These are phyloP conservation scores for Allantophomopsis lycopodina DNA, from an alignment of 2,329 filamentous ascomycete genomes.

Conservation along the genomic window DNA sequence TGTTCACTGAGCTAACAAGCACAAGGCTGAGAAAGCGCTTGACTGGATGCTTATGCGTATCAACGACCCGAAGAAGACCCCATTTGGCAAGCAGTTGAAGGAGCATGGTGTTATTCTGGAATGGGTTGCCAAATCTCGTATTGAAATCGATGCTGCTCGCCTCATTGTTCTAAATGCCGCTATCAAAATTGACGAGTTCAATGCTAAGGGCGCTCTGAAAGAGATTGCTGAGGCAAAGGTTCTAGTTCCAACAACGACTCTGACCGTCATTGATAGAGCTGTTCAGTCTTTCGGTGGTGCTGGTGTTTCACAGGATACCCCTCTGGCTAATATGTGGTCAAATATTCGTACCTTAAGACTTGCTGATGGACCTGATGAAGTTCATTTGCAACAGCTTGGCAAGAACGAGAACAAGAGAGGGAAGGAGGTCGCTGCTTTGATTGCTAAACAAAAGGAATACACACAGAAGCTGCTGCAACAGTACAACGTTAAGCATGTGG, in stretches of 20 bases:
- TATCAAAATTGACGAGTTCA: constrained; percentile 80
- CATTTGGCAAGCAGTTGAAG: constrained; percentile 76
- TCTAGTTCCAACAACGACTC: constrained; percentile 66
- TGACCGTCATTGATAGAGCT: constrained; percentile 85
- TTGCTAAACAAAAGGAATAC: constrained; percentile 50
- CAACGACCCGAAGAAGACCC: constrained; percentile 82
- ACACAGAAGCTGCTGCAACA: constrained; percentile 51
- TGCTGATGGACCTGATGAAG: constrained; percentile 93
- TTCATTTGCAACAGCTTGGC: constrained; percentile 73
- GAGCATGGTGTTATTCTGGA: constrained; percentile 92
- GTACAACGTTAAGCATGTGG: constrained; percentile 29
- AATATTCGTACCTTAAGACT: constrained; percentile 69
- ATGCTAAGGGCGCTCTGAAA: constrained; percentile 79
- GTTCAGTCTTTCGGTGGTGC: constrained; percentile 86
- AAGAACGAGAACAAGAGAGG: constrained; percentile 66
- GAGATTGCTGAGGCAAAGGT: constrained; percentile 96
- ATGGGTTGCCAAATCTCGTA: constrained; percentile 81
- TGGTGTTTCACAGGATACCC: constrained; percentile 89
- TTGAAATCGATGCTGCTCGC: constrained; percentile 88
- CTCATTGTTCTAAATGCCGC: constrained; percentile 89
- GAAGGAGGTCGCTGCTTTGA: constrained; percentile 42
- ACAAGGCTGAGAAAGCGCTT: constrained; percentile 67
- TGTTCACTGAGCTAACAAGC: constrained; percentile 6
- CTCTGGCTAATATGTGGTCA: constrained; percentile 74
- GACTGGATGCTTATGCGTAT: constrained; percentile 92